Evolutionary conservation across 148 eudicot genomes (phyloP).

Genomic region (Dianthus caryophyllus): DNA sequence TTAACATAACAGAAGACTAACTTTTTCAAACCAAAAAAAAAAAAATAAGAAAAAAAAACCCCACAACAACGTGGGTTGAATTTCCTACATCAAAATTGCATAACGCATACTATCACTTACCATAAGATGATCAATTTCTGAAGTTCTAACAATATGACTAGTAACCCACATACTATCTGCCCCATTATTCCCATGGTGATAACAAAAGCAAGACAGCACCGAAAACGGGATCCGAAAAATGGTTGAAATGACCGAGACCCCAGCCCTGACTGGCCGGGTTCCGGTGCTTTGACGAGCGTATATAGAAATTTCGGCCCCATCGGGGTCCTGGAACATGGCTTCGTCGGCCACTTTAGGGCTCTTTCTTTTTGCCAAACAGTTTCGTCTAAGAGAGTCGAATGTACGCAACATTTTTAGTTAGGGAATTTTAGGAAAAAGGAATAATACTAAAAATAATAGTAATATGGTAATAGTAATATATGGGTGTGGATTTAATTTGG

Average conservation of each 20-base stretch:
- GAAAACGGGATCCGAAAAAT: constrained; percentile 46
- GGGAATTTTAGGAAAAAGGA: not conserved
- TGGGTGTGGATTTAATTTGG: no score
- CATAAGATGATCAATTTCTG: constrained; percentile 75
- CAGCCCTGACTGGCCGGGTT: constrained; percentile 28
- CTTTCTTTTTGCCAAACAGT: constrained; percentile 37
- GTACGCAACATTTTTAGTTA: constrained; percentile 27
- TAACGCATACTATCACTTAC: constrained; percentile 77
- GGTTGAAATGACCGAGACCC: constrained; percentile 36
- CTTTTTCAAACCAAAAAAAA: not conserved
- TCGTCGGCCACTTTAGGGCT: constrained; percentile 65
- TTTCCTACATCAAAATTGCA: constrained; percentile 61
- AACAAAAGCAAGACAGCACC: constrained; percentile 50
- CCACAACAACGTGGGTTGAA: not conserved
- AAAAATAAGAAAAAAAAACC: not conserved
- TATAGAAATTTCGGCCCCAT: constrained; percentile 20
- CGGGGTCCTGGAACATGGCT: constrained; percentile 35
- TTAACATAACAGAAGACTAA: not conserved
- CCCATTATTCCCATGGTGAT: constrained; percentile 31
- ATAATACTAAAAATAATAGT: no score
- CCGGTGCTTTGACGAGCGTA: constrained; percentile 22
- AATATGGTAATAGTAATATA: no score
- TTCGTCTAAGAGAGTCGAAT: constrained; percentile 29
- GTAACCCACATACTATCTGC: constrained; percentile 58
- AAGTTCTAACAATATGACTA: constrained; percentile 39